Evolutionary conservation across 2,329 filamentous ascomycete species (phyloP).

Genomic region (Myriangium duriaei): DNA sequence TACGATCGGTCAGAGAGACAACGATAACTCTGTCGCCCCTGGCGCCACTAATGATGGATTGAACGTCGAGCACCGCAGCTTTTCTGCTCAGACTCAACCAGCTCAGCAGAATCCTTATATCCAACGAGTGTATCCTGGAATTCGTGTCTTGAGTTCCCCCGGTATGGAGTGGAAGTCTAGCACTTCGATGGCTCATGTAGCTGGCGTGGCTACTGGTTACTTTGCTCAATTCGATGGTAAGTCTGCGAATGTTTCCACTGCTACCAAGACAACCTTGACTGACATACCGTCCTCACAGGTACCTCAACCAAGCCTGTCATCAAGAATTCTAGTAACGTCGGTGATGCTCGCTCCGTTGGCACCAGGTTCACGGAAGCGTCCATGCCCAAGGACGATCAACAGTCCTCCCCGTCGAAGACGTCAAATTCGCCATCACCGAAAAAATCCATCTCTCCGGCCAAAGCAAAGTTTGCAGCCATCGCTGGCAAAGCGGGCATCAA

Average conservation of each 20-base stretch:
- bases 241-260: conserved; percentile 10
- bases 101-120: conserved; percentile 9
- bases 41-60: not conserved
- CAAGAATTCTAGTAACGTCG: not conserved
- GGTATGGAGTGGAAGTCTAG: conserved; percentile 21
- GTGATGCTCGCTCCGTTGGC: not conserved
- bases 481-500: conserved; percentile 33
- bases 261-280: conserved; percentile 9
- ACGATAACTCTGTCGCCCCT: not conserved
- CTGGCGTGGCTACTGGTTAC: conserved; percentile 20
- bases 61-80: conserved; percentile 9
- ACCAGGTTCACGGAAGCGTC: conserved; percentile 12
- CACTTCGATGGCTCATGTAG: conserved; percentile 20
- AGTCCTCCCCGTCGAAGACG: conserved; percentile 9
- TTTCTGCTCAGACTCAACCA: conserved; percentile 11
- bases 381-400: conserved; percentile 10
- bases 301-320: conserved; percentile 7
- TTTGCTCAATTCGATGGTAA: conserved; percentile 24
- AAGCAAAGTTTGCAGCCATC: conserved; percentile 34
- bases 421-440: conserved; percentile 1
- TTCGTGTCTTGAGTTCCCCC: conserved; percentile 20
- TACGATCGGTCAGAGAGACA: not conserved
- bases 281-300: conserved; percentile 6
- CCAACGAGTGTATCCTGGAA: conserved; percentile 11
- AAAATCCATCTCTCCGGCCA: conserved; percentile 27